Conservation (phyloP, 1,284 basidiomycete species). For the Trichosporon sp. region DNA sequence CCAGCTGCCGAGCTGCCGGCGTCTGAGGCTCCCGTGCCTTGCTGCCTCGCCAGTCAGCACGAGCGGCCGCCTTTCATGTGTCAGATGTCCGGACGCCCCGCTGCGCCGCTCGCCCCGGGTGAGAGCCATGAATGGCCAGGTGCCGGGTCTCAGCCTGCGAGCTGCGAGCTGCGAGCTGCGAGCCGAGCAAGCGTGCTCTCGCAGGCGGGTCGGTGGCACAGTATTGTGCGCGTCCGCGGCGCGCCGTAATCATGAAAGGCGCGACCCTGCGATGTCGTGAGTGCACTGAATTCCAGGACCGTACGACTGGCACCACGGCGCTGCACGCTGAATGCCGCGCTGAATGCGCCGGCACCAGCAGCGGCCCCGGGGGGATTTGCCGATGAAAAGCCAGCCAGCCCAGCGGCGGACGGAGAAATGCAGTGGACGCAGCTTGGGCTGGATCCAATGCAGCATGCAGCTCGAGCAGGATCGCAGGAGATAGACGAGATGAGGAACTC, state of each 20-base stretch:
- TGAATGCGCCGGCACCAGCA: background rate
- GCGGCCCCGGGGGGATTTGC: background rate
- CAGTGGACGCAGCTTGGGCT: background rate
- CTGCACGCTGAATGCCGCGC: too few relatives aligned
- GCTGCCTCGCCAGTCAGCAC: background rate
- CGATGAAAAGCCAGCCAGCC: background rate
- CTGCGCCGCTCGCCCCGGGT: too few relatives aligned
- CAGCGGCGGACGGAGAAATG: background rate
- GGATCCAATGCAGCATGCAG: background rate
- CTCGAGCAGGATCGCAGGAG: background rate
- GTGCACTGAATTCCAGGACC: background rate
- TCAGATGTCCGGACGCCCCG: background rate
- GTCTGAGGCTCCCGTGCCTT: background rate
- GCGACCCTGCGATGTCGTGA: background rate
- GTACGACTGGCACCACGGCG: background rate
- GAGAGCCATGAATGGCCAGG: background rate
- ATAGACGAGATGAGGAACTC: background rate
- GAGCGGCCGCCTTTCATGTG: background rate
- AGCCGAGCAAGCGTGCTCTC: background rate
- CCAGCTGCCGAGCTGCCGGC: background rate
- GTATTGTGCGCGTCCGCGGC: background rate
- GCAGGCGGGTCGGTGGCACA: too few relatives aligned
- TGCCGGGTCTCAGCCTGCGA: background rate
- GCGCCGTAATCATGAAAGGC: background rate
- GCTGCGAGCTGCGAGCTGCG: too few relatives aligned